phyloP scores from a whole-genome alignment of 176 grass and related monocot species.

The Oryza punctata region DNA sequence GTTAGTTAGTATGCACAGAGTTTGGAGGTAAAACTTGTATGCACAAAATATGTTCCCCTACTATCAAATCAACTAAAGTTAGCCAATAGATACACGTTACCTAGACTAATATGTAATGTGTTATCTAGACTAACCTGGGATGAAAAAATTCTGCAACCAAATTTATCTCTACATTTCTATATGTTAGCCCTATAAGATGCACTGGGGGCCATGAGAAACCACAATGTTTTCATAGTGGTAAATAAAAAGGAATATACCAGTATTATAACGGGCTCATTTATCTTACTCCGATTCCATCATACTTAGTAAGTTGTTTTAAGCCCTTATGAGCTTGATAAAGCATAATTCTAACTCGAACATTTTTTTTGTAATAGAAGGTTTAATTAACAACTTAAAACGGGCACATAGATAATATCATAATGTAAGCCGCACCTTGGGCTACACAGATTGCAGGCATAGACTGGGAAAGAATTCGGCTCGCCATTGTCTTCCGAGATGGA shows the following conservation, averaged over 20 bases:
- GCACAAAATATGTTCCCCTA: too few species aligned
- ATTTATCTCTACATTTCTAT: not conserved
- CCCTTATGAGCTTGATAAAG: not conserved
- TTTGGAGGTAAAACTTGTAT: too few species aligned
- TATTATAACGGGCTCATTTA: not conserved
- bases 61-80: not conserved
- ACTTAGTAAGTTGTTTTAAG: too few species aligned
- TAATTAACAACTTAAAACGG: not conserved
- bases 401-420: not conserved
- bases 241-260: too few species aligned
- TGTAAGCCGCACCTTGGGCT: not conserved
- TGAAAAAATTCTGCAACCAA: not conserved
- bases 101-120: too few species aligned
- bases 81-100: too few species aligned
- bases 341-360: too few species aligned
- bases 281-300: not conserved
- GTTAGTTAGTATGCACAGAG: too few species aligned
- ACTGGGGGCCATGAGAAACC: not conserved
- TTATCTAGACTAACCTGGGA: too few species aligned
- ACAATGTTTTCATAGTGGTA: too few species aligned
- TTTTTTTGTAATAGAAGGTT: not conserved
- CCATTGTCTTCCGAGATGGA: conserved; percentile 24
- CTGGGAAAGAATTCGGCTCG: not conserved
- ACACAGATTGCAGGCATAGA: not conserved
- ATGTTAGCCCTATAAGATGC: not conserved